Evolutionary conservation across 768 basidiomycete species (phyloP).

Genomic region (Calocera viscosa): DNA sequence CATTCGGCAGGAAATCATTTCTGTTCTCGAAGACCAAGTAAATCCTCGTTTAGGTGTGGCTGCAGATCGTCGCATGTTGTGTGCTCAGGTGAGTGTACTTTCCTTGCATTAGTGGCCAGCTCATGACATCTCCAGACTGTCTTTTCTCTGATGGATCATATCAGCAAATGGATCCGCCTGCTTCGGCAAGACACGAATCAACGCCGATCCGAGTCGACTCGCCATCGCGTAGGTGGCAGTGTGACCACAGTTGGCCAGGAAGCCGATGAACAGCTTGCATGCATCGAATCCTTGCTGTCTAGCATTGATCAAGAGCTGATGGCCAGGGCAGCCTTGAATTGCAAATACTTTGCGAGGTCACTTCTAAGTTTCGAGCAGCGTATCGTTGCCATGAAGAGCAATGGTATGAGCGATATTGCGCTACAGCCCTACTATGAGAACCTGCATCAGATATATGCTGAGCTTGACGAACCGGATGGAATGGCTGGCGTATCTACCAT

Average conservation of each 20-base stretch:
- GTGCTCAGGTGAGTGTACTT: slow-evolving; percentile 65
- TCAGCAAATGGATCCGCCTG: slow-evolving; percentile 76
- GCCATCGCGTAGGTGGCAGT: slow-evolving; percentile 13
- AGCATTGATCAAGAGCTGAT: slow-evolving; percentile 79
- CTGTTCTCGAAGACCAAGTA: slow-evolving; percentile 81
- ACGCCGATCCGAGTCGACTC: slow-evolving; percentile 37
- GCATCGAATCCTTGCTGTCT: slow-evolving; percentile 68
- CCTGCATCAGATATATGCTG: slow-evolving; percentile 89
- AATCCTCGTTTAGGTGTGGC: slow-evolving; percentile 43
- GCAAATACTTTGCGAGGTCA: slow-evolving; percentile 86
- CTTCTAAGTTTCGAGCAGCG: slow-evolving; percentile 91
- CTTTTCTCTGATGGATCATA: slow-evolving; percentile 88
- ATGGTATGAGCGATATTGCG: slow-evolving; percentile 32
- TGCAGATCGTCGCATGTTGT: slow-evolving; percentile 70
- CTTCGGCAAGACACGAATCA: slow-evolving; percentile 51
- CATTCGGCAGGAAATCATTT: slow-evolving; percentile 63
- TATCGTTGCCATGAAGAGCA: slow-evolving; percentile 40
- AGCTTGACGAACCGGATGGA: slow-evolving; percentile 94
- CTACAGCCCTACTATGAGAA: slow-evolving; percentile 70
- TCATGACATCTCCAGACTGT: slow-evolving; percentile 45
- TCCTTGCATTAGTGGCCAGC: background rate
- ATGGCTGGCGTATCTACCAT: slow-evolving; percentile 94
- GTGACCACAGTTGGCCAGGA: slow-evolving; percentile 18
- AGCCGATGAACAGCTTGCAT: slow-evolving; percentile 47
- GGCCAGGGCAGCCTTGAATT: slow-evolving; percentile 86